Base-by-base conservation (phyloP, 139 green algal species). In the Haematococcus sp. region DNA sequence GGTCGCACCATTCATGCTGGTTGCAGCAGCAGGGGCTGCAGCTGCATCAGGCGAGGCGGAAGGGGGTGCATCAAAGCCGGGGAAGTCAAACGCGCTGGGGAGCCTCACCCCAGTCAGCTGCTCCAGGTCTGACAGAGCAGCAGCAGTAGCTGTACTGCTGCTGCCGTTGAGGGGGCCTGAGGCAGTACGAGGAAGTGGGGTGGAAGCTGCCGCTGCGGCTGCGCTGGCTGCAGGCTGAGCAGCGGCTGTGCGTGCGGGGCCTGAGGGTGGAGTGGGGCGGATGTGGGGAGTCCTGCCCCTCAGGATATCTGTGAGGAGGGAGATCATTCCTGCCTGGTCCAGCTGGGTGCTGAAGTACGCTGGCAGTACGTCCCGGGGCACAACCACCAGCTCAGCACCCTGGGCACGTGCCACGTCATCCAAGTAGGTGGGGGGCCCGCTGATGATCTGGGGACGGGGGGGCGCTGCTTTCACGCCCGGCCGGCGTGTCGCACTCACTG, bases 51-150 rank as follows among this genome's bases (percentile, higher is more conserved):
- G 15, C 15, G 61, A 22, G 5, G 28, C 33, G 30, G 33, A 20
- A 35, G 59, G 7, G 1, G 66, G 34, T 20, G 23, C 44, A 1
- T 81, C 75, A 34, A 73, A 81, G 0, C 75, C 75, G 0, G 75
- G 75, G 32, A 81, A 81, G 33, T 81, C 75, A 76, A 81, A 81
- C 49, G 71, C 73, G 33, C 20, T 33, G 60, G 15, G 64, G 35
- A 52, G 35, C 35, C 64, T 11, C 58, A 65, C 11, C n/a, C 58
- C 58, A 19, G 40, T 49, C 58, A 65, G 23, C 58, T 65, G 28
- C n/a, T 34, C 58, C 58, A 65, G 25, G 23, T 65, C 58, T 3
- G 11, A 3, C 25, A 40, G 58, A 35, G 58, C 58, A 22, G 11
- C 30, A 15, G 54, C 9, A 4, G n/a, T 13, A 13, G 54, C 54